phyloP scores from a whole-genome alignment of 306 rosid species.

The Casuarina equisetifolia region DNA sequence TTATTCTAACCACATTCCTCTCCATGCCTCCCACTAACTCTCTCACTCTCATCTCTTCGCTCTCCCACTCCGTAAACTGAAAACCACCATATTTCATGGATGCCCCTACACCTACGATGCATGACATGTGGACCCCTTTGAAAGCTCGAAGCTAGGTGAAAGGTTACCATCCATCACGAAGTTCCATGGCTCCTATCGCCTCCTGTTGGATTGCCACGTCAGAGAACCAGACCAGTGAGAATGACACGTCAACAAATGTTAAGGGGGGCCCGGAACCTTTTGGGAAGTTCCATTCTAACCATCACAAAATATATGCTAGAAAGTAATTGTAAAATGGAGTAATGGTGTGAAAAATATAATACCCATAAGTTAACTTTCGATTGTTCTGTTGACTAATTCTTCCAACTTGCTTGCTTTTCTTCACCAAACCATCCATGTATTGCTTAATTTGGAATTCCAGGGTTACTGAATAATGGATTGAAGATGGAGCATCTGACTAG shows the following conservation, averaged over 20 bases:
- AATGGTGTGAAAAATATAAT: background rate
- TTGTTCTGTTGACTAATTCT: constrained; percentile 32
- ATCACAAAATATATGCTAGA: background rate
- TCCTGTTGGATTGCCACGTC: constrained; percentile 26
- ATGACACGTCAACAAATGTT: constrained; percentile 54
- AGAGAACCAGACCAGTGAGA: constrained; percentile 30
- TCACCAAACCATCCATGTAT: constrained; percentile 42
- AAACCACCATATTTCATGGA: background rate
- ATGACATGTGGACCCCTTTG: constrained; percentile 31
- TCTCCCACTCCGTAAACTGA: constrained; percentile 2
- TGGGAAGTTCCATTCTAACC: constrained; percentile 10
- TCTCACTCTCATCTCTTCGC: constrained; percentile 10
- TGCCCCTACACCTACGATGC: constrained; percentile 29
- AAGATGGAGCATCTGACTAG: constrained; percentile 14
- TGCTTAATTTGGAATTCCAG: constrained; percentile 5
- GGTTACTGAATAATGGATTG: background rate
- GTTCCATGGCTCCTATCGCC: constrained; percentile 18
- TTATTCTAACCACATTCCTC: background rate
- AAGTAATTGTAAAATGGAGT: background rate
- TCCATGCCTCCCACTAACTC: constrained; percentile 10
- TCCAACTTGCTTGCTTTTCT: constrained; percentile 39
- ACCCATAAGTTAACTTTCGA: constrained; percentile 20
- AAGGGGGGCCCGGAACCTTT: constrained; percentile 32
- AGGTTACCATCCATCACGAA: constrained; percentile 41
- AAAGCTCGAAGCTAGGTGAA: constrained; percentile 38